Conservation (phyloP, 208 protist genomes). For the Leishmania aethiopica region DNA sequence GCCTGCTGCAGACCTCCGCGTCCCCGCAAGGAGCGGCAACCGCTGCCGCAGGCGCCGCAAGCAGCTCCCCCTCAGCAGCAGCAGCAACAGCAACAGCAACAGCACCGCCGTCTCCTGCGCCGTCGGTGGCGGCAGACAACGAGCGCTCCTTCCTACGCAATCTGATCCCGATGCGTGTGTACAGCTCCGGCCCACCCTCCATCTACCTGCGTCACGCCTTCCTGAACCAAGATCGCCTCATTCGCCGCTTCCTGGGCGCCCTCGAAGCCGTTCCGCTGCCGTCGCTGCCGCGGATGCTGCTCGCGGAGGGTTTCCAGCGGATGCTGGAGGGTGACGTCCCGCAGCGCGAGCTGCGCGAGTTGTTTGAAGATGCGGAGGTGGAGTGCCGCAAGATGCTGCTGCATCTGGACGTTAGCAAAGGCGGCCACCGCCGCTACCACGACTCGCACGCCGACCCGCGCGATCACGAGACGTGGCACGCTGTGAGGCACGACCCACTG, state of each 20-base stretch:
- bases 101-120: neutral
- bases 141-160: conserved; percentile 77
- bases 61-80: neutral
- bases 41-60: neutral
- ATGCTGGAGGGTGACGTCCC: conserved; percentile 68
- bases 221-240: conserved; percentile 66
- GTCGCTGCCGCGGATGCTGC: conserved; percentile 74
- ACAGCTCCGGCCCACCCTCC: conserved; percentile 56
- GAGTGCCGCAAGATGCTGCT: conserved; percentile 60
- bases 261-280: conserved; percentile 79
- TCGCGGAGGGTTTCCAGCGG: conserved; percentile 82
- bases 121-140: neutral
- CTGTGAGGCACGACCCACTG: conserved; percentile 58
- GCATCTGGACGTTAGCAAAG: conserved; percentile 29
- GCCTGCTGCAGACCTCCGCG: conserved; percentile 2
- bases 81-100: neutral
- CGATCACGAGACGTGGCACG: conserved; percentile 35
- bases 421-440: conserved; percentile 2
- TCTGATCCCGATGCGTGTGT: conserved; percentile 72
- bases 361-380: conserved; percentile 80
- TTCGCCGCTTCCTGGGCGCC: conserved; percentile 52
- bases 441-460: neutral
- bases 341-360: conserved; percentile 73
- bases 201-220: conserved; percentile 74
- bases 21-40: neutral